Base-by-base conservation (phyloP, 2,329 filamentous ascomycete species). In the Thermochaetoides dissita region DNA sequence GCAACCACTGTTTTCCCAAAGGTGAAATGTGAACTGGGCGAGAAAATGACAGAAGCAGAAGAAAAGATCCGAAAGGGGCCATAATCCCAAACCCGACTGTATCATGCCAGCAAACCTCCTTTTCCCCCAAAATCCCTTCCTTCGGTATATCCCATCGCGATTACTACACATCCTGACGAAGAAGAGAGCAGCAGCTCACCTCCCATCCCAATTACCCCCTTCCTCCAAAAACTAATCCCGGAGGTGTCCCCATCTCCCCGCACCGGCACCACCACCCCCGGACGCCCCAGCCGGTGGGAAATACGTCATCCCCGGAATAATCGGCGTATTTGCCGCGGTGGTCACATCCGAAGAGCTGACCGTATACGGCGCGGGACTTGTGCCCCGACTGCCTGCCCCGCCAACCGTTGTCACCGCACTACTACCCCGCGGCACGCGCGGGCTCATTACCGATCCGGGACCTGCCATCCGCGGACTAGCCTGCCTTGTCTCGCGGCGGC, bases 401-500 rank as follows among this genome's bases (percentile, higher is more conserved):
- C 57, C 43, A 12, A 17, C 39, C 55, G 9, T 55, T 8, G 51
- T 55, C 6, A 55, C 41, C n/a, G 59, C 60, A 24, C 17, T 24
- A 5, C 17, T 24, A 24, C 17, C 17, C 10, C 43, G 49, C 30
- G 44, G 43, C 17, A 44, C 45, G 34, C 64, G 57, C 2, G 72
- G 72, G 46, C 72, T 75, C 61, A 73, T 68, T 40, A 73, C 59
- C 30, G 65, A 63, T 48, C 68, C 60, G 8, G 69, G 61, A 24
- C 17, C 17, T 24, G 17, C 17, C 17, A 5, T 24, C 6, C 70
- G 64, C n/a, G 74, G 74, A 52, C 72, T 76, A 40, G 60, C 63
- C 51, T 71, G 67, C 32, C 74, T 61, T 3, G 74, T 77, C 55
- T 75, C 72, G 37, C 73, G 63, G 6, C 74, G 66, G 11, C 64